Percentiles rank a stretch among this genome's conserved stretches.
These are phyloP conservation scores for Perilla frutescens DNA, from an alignment of 257 asterid species.

Conservation along the genomic window DNA sequence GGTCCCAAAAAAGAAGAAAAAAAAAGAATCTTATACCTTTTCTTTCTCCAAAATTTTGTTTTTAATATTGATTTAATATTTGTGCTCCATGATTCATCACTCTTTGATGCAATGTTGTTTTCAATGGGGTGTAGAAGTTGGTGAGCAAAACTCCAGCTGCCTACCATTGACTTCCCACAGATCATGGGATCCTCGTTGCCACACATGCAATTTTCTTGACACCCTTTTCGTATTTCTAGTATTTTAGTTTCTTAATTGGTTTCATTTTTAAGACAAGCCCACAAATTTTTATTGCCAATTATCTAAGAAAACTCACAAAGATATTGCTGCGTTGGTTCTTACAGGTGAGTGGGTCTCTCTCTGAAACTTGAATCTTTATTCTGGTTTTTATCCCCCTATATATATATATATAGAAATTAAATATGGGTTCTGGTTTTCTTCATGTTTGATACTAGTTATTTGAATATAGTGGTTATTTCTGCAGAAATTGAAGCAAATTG, in stretches of 20 bases:
- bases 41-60: not conserved
- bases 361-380: not conserved
- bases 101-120: slow-evolving; percentile 38
- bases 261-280: slow-evolving; percentile 37
- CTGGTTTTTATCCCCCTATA: not conserved
- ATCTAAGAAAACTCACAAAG: slow-evolving; percentile 26
- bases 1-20: not conserved
- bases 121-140: slow-evolving; percentile 52
- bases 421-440: slow-evolving; percentile 19
- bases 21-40: not conserved
- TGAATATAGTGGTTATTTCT: not conserved
- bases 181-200: slow-evolving; percentile 66
- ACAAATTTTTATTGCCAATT: not conserved
- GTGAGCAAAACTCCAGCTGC: slow-evolving; percentile 83
- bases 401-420: too few species aligned
- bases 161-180: slow-evolving; percentile 65
- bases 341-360: slow-evolving; percentile 40
- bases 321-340: slow-evolving; percentile 15
- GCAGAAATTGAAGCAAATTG: not conserved
- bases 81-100: slow-evolving; percentile 23
- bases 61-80: not conserved
- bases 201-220: slow-evolving; percentile 37
- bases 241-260: slow-evolving; percentile 3
- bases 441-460: slow-evolving; percentile 10
- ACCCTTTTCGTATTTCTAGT: not conserved